Evolutionary conservation across 306 rosid species (phyloP).

Genomic region (Lablab purpureus): DNA sequence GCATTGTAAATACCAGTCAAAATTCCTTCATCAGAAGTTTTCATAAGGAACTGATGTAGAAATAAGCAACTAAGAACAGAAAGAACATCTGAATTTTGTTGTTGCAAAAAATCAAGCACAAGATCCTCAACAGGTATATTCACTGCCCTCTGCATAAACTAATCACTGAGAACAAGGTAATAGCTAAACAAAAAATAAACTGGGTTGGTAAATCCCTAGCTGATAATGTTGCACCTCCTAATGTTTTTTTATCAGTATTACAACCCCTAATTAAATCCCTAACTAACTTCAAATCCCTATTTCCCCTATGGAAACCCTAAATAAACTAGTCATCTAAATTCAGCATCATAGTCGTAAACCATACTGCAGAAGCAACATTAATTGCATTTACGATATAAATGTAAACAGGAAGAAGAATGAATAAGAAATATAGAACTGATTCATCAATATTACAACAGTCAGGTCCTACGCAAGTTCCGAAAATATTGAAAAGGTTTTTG

Average conservation of each 20-base stretch:
- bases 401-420: constrained; percentile 2
- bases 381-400: not conserved
- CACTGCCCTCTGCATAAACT: not conserved
- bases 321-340: constrained; percentile 20
- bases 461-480: not conserved
- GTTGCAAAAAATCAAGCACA: constrained; percentile 11
- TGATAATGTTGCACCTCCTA: not conserved
- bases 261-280: not conserved
- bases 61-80: constrained; percentile 6
- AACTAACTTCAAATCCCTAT: not conserved
- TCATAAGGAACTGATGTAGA: not conserved
- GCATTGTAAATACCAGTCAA: not conserved
- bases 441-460: not conserved
- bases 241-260: too few species aligned
- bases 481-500: not conserved
- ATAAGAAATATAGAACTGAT: not conserved
- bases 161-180: not conserved
- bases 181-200: not conserved
- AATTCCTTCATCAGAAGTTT: not conserved
- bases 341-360: constrained; percentile 9
- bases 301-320: not conserved
- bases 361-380: not conserved
- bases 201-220: not conserved
- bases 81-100: not conserved
- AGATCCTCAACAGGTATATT: constrained; percentile 11